Evolutionary conservation across 225 moss, liverwort and hornwort species (phyloP), one percentile per base, ranked within the genome.

Genomic region (Pleurozium schreberi): DNA sequence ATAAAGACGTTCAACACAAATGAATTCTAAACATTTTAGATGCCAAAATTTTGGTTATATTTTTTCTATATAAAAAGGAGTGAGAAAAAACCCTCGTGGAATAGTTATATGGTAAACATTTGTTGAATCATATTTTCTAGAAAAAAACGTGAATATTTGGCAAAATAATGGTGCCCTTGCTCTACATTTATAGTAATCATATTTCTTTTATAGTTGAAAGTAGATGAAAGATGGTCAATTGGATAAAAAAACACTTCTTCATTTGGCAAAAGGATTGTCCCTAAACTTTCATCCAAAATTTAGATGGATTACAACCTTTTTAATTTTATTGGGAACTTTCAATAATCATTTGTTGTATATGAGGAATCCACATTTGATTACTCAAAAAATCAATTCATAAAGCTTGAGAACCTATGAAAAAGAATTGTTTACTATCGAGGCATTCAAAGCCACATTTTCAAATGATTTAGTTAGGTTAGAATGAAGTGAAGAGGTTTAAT

Each of bases 71-170:
- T 49, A 49, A 49, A 49, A 49, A n/a, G n/a, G n/a, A n/a, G n/a
- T 55, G 55, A 15, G 16, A 55, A 55, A 55, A 15, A 55, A 55
- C 55, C 13, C 55, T 55, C 55, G n/a, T n/a, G n/a, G n/a, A n/a
- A n/a, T 49, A 47, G 30, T 73, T 49, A 1, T 33, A 34, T 33
- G 20, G 5, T 21, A 33, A 20, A 20, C 1, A 1, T 20, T 1
- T 1, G 4, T 20, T 0, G 0, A 49, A 33, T 19, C 12, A 30
- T 73, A 7, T 2, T 19, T 42, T 42, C 1, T 1, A 2, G 0
- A 19, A 16, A 11, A 42, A 26, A 25, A 25, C 2, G 3, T 33
- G 2, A 14, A 45, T 47, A 74, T 74, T 73, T 47, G 30, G 7
- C 10, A 47, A 18, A 18, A 0, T 18, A 19, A 33, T 75, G 75